Evolutionary conservation across 257 asterid genomes (phyloP).

Genomic region (Nicotiana paniculata): DNA sequence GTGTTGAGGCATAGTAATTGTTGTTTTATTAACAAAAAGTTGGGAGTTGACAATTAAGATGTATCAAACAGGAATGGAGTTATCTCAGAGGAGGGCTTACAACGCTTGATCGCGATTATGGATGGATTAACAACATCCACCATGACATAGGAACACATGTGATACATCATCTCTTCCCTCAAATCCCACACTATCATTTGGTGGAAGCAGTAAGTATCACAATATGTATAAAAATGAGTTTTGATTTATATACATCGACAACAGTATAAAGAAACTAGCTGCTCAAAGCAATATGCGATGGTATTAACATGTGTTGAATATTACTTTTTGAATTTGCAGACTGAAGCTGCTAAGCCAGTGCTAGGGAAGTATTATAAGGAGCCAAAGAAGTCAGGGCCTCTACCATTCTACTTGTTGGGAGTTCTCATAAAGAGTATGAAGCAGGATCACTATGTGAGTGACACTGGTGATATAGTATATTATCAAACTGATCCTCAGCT

Average conservation of each 20-base stretch:
- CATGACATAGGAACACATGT: slow-evolving; percentile 93
- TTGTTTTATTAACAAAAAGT: neutral
- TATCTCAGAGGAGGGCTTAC: slow-evolving; percentile 73
- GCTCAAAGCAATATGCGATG: neutral
- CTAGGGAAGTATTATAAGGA: slow-evolving; percentile 72
- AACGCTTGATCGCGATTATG: slow-evolving; percentile 69
- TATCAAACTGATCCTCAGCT: slow-evolving; percentile 55
- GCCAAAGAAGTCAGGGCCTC: slow-evolving; percentile 69
- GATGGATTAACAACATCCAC: slow-evolving; percentile 85
- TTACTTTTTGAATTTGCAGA: slow-evolving; percentile 33
- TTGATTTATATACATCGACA: no score
- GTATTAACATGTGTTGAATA: neutral
- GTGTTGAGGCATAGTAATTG: neutral
- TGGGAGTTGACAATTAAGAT: neutral
- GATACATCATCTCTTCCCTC: slow-evolving; percentile 92
- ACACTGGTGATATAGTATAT: slow-evolving; percentile 58
- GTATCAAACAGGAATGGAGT: slow-evolving; percentile 70
- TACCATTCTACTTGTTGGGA: slow-evolving; percentile 62
- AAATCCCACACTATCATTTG: slow-evolving; percentile 83
- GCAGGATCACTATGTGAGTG: slow-evolving; percentile 71
- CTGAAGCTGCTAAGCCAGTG: slow-evolving; percentile 72
- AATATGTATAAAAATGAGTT: neutral
- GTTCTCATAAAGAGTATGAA: slow-evolving; percentile 54
- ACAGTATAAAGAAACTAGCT: neutral
- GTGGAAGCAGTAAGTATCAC: slow-evolving; percentile 65